Conservation (phyloP, 1,284 basidiomycete species). For the Uromyces viciae-fabae region DNA sequence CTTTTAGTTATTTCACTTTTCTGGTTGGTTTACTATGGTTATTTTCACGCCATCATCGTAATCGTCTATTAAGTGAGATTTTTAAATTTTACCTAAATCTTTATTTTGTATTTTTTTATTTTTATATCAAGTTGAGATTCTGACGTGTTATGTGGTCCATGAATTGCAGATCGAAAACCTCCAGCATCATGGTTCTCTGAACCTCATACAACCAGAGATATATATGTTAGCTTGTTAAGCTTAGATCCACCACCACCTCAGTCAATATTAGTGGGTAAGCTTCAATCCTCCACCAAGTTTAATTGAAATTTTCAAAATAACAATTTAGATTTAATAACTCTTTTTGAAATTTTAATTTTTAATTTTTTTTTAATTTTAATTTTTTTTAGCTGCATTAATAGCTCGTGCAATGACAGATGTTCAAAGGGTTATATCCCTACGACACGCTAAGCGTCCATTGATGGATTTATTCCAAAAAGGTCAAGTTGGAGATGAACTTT, state of each 20-base stretch:
- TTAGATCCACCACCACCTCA: conserved; percentile 73
- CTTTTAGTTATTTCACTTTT: conserved; percentile 79
- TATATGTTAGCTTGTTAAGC: conserved; percentile 81
- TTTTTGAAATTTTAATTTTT: not conserved
- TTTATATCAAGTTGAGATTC: conserved; percentile 21
- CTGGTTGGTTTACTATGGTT: conserved; percentile 80
- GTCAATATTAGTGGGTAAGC: not conserved
- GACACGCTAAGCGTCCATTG: conserved; percentile 90
- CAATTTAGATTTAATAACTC: not conserved
- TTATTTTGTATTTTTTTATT: conserved; percentile 12
- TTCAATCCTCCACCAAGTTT: not conserved
- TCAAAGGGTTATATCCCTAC: conserved; percentile 73
- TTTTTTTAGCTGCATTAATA: conserved; percentile 68
- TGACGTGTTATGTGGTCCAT: not conserved
- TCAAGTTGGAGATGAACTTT: conserved; percentile 90
- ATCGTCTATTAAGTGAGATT: conserved; percentile 68
- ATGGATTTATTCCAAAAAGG: conserved; percentile 84
- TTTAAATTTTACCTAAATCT: conserved; percentile 11
- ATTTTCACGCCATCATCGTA: conserved; percentile 83
- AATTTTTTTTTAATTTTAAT: not conserved
- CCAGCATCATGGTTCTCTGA: conserved; percentile 78
- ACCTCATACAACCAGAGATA: conserved; percentile 77
- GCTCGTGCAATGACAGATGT: conserved; percentile 90
- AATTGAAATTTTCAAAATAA: too few relatives aligned
- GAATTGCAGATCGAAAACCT: conserved; percentile 60